Evolutionary conservation across 805 yeast species (phyloP).

Genomic region (Teunomyces funiuensis): DNA sequence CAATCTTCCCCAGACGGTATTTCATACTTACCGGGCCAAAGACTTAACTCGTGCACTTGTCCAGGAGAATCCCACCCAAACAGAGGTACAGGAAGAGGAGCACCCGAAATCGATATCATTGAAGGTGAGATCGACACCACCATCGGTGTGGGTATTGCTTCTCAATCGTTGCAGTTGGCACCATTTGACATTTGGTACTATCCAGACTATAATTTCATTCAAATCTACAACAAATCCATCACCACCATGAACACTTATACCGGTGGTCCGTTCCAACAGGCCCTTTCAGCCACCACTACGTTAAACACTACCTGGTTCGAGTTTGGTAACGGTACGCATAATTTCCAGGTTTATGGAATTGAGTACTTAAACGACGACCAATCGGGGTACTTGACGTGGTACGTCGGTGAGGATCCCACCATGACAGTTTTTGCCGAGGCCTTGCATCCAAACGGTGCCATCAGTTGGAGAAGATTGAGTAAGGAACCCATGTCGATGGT

Average conservation of each 20-base stretch:
- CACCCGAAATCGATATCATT: slow-evolving; percentile 90
- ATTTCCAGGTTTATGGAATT: slow-evolving; percentile 72
- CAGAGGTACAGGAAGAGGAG: slow-evolving; percentile 88
- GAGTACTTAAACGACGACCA: slow-evolving; percentile 70
- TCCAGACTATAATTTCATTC: slow-evolving; percentile 83
- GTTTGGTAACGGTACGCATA: slow-evolving; percentile 47
- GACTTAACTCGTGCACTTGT: slow-evolving; percentile 75
- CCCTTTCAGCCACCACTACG: slow-evolving; percentile 78
- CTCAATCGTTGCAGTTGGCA: slow-evolving; percentile 93
- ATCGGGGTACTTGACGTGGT: slow-evolving; percentile 81
- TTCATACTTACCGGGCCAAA: slow-evolving; percentile 83
- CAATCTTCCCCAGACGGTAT: slow-evolving; percentile 90
- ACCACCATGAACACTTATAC: slow-evolving; percentile 84
- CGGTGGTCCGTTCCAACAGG: slow-evolving; percentile 95
- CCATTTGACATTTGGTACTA: slow-evolving; percentile 93
- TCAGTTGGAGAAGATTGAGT: slow-evolving; percentile 77
- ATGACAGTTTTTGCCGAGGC: slow-evolving; percentile 72
- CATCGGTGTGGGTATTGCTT: slow-evolving; percentile 62
- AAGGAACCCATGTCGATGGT: slow-evolving; percentile 80
- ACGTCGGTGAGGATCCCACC: slow-evolving; percentile 77
- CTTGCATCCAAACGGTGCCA: slow-evolving; percentile 85
- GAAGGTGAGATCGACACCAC: slow-evolving; percentile 77
- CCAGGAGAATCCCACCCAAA: slow-evolving; percentile 84
- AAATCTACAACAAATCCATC: slow-evolving; percentile 63
- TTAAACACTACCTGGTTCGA: slow-evolving; percentile 84